Conservation (phyloP, 148 eudicot species). For the Mesembryanthemum crystallinum region DNA sequence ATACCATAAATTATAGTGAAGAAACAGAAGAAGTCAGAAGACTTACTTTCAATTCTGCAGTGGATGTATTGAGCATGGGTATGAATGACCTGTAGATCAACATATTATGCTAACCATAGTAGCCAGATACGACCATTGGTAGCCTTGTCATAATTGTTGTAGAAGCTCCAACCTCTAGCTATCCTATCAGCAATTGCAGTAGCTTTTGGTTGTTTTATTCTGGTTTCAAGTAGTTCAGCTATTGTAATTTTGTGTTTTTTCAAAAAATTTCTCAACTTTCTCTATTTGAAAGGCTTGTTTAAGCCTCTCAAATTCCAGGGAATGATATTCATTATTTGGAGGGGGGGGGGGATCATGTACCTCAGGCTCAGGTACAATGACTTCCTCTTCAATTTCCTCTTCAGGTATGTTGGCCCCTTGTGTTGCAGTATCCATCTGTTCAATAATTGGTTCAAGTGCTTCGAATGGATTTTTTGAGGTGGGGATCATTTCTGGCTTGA, state of each 20-base stretch:
- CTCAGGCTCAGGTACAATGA: too few relatives aligned
- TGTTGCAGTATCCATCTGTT: too few relatives aligned
- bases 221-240: neutral
- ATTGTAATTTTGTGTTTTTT: neutral
- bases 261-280: neutral
- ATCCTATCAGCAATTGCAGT: neutral
- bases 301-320: neutral
- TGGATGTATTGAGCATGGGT: neutral
- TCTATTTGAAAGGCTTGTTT: neutral
- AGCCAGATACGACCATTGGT: neutral
- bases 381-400: too few relatives aligned
- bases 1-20: neutral
- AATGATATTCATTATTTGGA: neutral
- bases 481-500: too few relatives aligned
- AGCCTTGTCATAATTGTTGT: neutral
- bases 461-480: too few relatives aligned
- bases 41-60: neutral
- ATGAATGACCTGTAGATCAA: neutral
- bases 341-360: neutral
- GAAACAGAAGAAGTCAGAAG: neutral
- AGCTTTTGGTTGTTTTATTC: neutral
- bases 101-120: neutral
- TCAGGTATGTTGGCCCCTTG: too few relatives aligned
- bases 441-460: too few relatives aligned
- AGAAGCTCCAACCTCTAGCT: neutral